Evolutionary conservation across 768 basidiomycete genomes (phyloP), one percentile per base, ranked within the genome.

Genomic region (Pleurotus tuber-regium): DNA sequence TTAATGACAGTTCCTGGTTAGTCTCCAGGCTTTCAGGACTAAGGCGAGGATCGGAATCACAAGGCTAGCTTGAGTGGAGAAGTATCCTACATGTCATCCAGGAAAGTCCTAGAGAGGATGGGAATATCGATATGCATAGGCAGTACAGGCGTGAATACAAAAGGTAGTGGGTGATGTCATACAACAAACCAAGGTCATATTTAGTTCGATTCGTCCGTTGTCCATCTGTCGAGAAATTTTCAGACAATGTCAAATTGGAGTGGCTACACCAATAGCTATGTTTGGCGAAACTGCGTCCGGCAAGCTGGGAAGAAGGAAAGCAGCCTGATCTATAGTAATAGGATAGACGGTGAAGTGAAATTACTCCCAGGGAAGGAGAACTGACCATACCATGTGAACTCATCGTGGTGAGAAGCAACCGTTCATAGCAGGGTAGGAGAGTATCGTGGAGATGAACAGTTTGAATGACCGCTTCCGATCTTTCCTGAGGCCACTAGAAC

Each of bases 121-220:
- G 35, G n/a, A 38, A n/a, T 38, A 38, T 16, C 35, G 21, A 16
- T 38, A 38, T 16, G 35, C 35, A 38, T 38, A 38, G 35, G 10
- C 21, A 38, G 35, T 16, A 38, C 35, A 38, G 21, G n/a, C 35
- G n/a, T 38, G 35, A 38, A 38, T 38, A 38, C 35, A 38, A 38
- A 38, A 38, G n/a, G 21, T 38, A 38, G n/a, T n/a, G n/a, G 21
- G 43, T 46, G 16, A 46, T 46, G 26, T 30, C 24, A 46, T 46
- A 28, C 43, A 43, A 21, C 21, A 46, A 29, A 14, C 26, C 28
- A 26, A 46, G 28, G 43, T 46, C 26, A 26, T 16, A 26, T 16
- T n/a, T 26, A 46, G 43, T 46, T 29, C 43, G 29, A 16, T 26
- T 30, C 23, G 26, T 28, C 14, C 21, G 8, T 29, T 28, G 43